Evolutionary conservation across 1,284 basidiomycete genomes (phyloP).

Genomic region (Vanrija sp.): DNA sequence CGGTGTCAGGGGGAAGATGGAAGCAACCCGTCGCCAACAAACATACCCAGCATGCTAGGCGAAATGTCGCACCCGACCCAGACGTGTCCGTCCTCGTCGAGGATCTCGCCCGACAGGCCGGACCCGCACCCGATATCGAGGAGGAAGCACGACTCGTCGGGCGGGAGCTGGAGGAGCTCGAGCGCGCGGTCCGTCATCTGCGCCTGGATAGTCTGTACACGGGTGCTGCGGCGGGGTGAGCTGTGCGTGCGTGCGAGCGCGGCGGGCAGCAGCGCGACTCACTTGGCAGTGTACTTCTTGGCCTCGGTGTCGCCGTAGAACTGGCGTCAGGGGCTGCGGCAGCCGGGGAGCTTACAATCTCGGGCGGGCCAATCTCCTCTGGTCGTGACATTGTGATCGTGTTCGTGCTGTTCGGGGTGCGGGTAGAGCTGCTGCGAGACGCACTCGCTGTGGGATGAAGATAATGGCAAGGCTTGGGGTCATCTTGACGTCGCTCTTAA

Average conservation of each 20-base stretch:
- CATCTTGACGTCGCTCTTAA: not conserved
- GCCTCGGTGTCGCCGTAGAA: constrained; percentile 97
- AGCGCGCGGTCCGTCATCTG: constrained; percentile 97
- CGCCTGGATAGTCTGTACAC: constrained; percentile 94
- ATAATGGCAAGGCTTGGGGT: not conserved
- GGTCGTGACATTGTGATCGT: constrained; percentile 75
- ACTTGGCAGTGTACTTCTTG: constrained; percentile 96
- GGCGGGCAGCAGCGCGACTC: constrained; percentile 32
- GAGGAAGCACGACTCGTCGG: constrained; percentile 68
- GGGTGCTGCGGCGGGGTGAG: constrained; percentile 50
- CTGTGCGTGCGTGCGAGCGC: not conserved
- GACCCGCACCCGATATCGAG: constrained; percentile 97
- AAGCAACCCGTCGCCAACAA: no score
- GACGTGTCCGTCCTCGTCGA: constrained; percentile 83
- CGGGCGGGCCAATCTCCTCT: constrained; percentile 91
- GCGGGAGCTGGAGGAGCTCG: constrained; percentile 82
- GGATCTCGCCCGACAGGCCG: constrained; percentile 95
- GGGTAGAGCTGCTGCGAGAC: not conserved
- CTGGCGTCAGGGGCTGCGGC: constrained; percentile 51
- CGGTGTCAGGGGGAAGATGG: no score
- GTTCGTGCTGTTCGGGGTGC: not conserved
- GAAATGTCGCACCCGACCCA: constrained; percentile 96
- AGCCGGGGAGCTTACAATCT: constrained; percentile 62
- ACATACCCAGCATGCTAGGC: constrained; percentile 90
- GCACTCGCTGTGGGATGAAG: not conserved